Evolutionary conservation across 169 alveolate genomes (phyloP), one percentile per base, ranked within the genome.

Genomic region (Miamiensis avidus): DNA sequence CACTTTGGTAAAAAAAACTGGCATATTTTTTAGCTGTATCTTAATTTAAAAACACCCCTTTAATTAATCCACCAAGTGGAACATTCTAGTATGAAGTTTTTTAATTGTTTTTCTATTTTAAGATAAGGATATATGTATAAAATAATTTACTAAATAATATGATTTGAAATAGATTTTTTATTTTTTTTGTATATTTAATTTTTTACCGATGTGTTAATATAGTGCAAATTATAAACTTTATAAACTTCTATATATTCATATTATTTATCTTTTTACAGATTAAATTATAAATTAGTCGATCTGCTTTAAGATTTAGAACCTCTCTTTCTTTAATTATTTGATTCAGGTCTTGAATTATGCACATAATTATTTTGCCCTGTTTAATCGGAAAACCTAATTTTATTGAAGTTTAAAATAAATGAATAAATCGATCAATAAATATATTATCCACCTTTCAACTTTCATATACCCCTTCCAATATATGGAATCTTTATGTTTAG

Each of bases 381-480:
- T 34, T 78, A 69, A 34, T 78, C 83, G 32, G 26, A 20, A 20
- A 65, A 65, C 26, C 26, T 26, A 65, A 26, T 65, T 16, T 65
- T n/a, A n/a, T n/a, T n/a, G n/a, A n/a, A n/a, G n/a, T n/a, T n/a
- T n/a, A n/a, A n/a, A n/a, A n/a, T n/a, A n/a, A n/a, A n/a, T n/a
- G n/a, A n/a, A n/a, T n/a, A n/a, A n/a, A n/a, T n/a, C n/a, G n/a
- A n/a, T n/a, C n/a, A 11, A 49, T 49, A 49, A 11, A 49, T 49
- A 49, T 11, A 49, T 49, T 11, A 49, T 49, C 20, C 20, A 86
- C 30, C 83, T 78, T 25, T 32, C 74, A 27, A 86, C 75, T 81
- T 79, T 86, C 74, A 83, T 74, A 65, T 81, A 86, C 20, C 90
- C 90, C 31, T 86, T 86, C 84, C 85, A 86, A 81, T 86, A 86